These are phyloP conservation scores for Fagopyrum tataricum DNA, from an alignment of 148 eudicot species.

Conservation along the genomic window DNA sequence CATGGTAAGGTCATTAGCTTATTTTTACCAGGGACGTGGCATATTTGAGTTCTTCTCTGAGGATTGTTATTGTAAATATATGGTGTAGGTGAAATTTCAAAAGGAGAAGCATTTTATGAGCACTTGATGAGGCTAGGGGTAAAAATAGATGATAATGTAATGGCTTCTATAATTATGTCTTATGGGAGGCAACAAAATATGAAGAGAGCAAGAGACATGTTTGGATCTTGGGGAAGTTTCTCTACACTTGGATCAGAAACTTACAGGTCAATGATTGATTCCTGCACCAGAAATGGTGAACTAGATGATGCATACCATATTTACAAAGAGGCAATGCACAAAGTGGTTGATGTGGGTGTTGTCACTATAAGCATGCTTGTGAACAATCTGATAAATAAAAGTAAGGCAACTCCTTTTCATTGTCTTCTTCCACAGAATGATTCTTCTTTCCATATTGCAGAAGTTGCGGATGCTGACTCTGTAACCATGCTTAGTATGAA, in stretches of 20 bases:
- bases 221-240: slow-evolving; percentile 30
- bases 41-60: slow-evolving; percentile 4
- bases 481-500: not conserved
- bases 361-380: slow-evolving; percentile 72
- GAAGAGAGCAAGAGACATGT: slow-evolving; percentile 38
- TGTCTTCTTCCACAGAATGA: not conserved
- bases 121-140: slow-evolving; percentile 41
- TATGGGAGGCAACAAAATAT: slow-evolving; percentile 56
- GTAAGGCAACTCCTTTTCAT: slow-evolving; percentile 28
- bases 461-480: not conserved
- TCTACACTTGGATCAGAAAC: slow-evolving; percentile 26
- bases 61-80: not conserved
- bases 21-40: not conserved
- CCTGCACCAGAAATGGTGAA: slow-evolving; percentile 43
- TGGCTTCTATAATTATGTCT: slow-evolving; percentile 53
- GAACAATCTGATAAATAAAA: slow-evolving; percentile 45
- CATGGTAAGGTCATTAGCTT: slow-evolving; percentile 34
- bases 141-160: slow-evolving; percentile 37
- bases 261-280: slow-evolving; percentile 50
- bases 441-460: not conserved
- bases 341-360: slow-evolving; percentile 46
- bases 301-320: slow-evolving; percentile 48
- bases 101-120: slow-evolving; percentile 46
- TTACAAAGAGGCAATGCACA: slow-evolving; percentile 39
- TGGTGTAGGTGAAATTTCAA: slow-evolving; percentile 41